Evolutionary conservation across 2,329 filamentous ascomycete genomes (phyloP).

Genomic region (Cercospora sp.): DNA sequence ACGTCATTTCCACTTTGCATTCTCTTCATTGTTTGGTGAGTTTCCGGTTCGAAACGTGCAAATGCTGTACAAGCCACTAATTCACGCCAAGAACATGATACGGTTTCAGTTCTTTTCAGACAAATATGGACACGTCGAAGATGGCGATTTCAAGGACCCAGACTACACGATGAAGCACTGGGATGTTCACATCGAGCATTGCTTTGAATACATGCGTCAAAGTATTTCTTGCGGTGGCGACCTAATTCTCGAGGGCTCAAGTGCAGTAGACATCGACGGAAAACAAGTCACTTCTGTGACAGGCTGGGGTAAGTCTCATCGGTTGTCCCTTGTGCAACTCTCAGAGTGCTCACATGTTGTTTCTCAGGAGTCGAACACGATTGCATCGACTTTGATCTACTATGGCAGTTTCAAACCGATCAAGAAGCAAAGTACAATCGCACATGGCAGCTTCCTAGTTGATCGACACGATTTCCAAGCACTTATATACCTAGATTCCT

Average conservation of each 20-base stretch:
- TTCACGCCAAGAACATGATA: background rate
- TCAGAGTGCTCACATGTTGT: background rate
- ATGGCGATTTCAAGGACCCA: background rate
- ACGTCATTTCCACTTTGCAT: background rate
- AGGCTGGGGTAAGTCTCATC: background rate
- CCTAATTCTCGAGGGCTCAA: background rate
- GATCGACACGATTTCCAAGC: background rate
- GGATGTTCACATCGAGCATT: background rate
- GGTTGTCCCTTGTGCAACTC: background rate
- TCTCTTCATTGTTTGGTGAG: background rate
- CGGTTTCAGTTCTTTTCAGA: background rate
- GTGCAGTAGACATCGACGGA: background rate
- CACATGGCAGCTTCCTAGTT: background rate
- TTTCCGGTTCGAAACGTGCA: background rate
- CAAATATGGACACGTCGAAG: background rate
- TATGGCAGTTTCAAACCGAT: background rate
- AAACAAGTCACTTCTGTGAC: background rate
- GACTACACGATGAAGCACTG: background rate
- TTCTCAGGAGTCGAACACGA: background rate
- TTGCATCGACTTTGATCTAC: background rate
- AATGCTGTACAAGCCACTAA: background rate
- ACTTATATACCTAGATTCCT: background rate
- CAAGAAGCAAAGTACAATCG: background rate
- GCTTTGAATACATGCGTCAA: background rate
- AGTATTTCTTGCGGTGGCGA: background rate